phyloP scores from a whole-genome alignment of 2,329 filamentous ascomycete species.

The Hymenoscyphus fraxineus region DNA sequence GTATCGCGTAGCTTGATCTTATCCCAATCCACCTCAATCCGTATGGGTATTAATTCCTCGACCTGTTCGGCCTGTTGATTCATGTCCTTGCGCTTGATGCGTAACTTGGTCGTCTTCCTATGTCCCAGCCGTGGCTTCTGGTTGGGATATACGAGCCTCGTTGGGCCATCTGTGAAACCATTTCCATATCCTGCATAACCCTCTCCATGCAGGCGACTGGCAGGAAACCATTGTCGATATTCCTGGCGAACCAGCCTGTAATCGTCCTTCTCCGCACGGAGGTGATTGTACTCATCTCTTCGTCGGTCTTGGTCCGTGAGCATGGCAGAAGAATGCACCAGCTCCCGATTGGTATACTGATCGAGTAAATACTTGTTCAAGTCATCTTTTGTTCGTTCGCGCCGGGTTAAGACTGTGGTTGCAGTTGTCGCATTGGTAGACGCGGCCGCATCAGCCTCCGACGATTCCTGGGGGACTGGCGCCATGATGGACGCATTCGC shows the following conservation, averaged over 20 bases:
- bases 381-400: conserved; percentile 29
- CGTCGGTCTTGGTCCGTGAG: conserved; percentile 47
- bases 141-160: conserved; percentile 73
- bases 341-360: conserved; percentile 62
- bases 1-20: conserved; percentile 95
- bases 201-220: conserved; percentile 58
- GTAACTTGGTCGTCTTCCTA: conserved; percentile 68
- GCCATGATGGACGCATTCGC: conserved; percentile 35
- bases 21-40: conserved; percentile 91
- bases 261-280: conserved; percentile 65
- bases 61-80: conserved; percentile 82
- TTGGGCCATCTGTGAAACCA: conserved; percentile 70
- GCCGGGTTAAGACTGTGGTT: conserved; percentile 27
- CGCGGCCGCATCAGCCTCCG: conserved; percentile 18
- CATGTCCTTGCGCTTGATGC: conserved; percentile 75
- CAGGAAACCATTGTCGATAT: conserved; percentile 53
- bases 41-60: conserved; percentile 86
- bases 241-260: conserved; percentile 59
- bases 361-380: conserved; percentile 52
- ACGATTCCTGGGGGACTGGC: conserved; percentile 23
- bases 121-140: conserved; percentile 74
- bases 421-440: conserved; percentile 20
- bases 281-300: conserved; percentile 56
- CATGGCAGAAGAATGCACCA: conserved; percentile 53
- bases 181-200: conserved; percentile 92